These are phyloP conservation scores for Daedaleopsis nitida DNA, from an alignment of 768 basidiomycete species.

Conservation along the genomic window DNA sequence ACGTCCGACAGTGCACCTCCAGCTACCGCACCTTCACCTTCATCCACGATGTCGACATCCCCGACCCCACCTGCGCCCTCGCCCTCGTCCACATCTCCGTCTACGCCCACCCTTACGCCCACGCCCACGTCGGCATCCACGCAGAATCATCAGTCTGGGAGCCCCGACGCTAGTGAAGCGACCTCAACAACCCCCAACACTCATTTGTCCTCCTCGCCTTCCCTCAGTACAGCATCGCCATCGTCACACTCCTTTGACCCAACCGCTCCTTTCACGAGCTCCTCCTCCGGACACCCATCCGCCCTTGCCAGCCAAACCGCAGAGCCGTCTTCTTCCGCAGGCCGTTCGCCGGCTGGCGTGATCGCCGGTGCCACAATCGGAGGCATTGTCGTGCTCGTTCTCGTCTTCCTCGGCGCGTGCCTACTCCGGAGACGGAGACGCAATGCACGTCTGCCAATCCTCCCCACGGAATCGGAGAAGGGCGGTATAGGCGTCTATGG, in stretches of 20 bases:
- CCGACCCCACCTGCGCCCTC: too few relatives aligned
- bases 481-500: not conserved
- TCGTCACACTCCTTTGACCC: not conserved
- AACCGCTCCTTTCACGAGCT: not conserved
- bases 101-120: too few relatives aligned
- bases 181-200: too few relatives aligned
- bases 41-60: too few relatives aligned
- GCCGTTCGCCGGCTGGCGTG: not conserved
- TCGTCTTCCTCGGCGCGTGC: not conserved
- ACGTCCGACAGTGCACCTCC: too few relatives aligned
- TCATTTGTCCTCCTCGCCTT: not conserved
- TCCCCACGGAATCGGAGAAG: too few relatives aligned
- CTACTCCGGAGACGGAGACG: not conserved
- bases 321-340: too few relatives aligned
- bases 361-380: slow-evolving; percentile 3
- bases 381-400: not conserved
- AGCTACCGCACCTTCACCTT: too few relatives aligned
- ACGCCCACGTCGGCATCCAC: too few relatives aligned
- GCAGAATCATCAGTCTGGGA: too few relatives aligned
- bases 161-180: too few relatives aligned
- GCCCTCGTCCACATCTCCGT: too few relatives aligned
- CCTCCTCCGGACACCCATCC: not conserved
- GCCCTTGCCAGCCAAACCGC: not conserved
- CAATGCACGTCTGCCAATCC: not conserved
- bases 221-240: not conserved